Conservation (phyloP, 2,329 filamentous ascomycete genomes). For the Xylariaceae sp. region DNA sequence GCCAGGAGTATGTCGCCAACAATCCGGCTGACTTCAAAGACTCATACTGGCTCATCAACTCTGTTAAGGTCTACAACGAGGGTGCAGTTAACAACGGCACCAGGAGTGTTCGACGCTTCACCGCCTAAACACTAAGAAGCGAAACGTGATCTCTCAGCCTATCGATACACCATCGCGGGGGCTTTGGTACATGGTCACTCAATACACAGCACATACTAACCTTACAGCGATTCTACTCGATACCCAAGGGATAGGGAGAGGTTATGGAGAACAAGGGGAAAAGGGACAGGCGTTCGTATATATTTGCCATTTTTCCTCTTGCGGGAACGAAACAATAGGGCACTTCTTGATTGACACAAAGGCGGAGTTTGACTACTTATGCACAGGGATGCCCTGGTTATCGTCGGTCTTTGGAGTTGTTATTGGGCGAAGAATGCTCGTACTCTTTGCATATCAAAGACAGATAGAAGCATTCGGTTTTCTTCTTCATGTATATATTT, state of each 20-base stretch:
- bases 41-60: slow-evolving; percentile 75
- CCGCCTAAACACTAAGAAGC: slow-evolving; percentile 11
- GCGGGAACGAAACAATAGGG: background rate
- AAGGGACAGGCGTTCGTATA: background rate
- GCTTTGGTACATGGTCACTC: too few relatives aligned
- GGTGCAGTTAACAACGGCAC: slow-evolving; percentile 5
- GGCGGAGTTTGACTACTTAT: too few relatives aligned
- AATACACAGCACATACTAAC: too few relatives aligned
- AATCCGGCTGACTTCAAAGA: slow-evolving; percentile 68
- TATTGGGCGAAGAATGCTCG: background rate
- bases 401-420: background rate
- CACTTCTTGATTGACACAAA: too few relatives aligned
- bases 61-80: slow-evolving; percentile 56
- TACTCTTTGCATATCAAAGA: background rate
- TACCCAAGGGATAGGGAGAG: too few relatives aligned
- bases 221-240: too few relatives aligned
- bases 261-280: background rate
- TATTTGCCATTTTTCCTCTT: background rate
- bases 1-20: slow-evolving; percentile 65
- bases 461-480: background rate
- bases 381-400: too few relatives aligned
- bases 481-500: background rate
- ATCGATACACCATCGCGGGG: too few relatives aligned
- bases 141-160: too few relatives aligned
- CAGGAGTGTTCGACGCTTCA: slow-evolving; percentile 13